Percentiles rank a stretch among this genome's conserved stretches.
phyloP scores from a whole-genome alignment of 2,329 filamentous ascomycete species.

The Fusarium staphyleae region DNA sequence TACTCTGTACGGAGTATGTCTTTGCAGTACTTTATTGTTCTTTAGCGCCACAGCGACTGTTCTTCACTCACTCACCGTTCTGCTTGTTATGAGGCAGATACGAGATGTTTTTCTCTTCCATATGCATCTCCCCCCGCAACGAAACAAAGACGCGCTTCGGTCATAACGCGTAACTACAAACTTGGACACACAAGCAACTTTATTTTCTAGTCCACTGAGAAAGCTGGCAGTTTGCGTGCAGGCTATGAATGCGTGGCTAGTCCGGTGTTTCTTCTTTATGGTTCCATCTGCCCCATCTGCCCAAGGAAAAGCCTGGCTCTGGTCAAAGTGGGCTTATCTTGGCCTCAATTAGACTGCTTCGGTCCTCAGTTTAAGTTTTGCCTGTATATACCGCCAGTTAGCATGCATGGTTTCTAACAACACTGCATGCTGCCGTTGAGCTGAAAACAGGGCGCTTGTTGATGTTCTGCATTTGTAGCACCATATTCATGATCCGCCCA shows the following conservation, averaged over 20 bases:
- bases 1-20: no score
- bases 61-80: background rate
- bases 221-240: background rate
- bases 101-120: conserved; percentile 25
- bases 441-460: conserved; percentile 5
- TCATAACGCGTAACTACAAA: conserved; percentile 28
- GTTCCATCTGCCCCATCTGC: conserved; percentile 17
- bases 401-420: no score
- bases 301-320: conserved; percentile 1
- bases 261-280: no score
- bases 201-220: conserved; percentile 10
- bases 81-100: conserved; percentile 29
- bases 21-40: no score
- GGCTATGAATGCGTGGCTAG: background rate
- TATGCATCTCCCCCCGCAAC: conserved; percentile 37
- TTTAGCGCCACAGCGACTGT: no score
- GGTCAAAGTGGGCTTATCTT: background rate
- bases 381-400: no score
- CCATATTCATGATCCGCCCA: background rate
- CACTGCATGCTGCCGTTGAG: conserved; percentile 3
- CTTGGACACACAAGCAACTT: conserved; percentile 22
- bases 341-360: no score
- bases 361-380: no score
- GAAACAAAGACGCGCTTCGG: conserved; percentile 29
- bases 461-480: background rate